phyloP scores from a whole-genome alignment of 140 eudicot species.

The Stevia rebaudiana region DNA sequence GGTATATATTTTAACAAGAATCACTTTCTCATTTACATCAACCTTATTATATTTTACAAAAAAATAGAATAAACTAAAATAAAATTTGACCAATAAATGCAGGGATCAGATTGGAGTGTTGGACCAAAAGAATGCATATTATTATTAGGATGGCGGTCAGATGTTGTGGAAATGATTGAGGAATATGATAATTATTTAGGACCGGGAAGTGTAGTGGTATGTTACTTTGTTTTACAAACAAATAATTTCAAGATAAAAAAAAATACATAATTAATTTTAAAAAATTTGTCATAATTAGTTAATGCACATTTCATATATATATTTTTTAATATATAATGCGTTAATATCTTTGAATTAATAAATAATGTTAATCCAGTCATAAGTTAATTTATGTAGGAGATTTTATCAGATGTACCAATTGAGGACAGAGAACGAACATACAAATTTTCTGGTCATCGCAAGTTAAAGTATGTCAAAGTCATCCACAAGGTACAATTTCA shows the following conservation, averaged over 20 bases:
- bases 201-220: slow-evolving; percentile 93
- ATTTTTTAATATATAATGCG: too few relatives aligned
- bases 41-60: too few relatives aligned
- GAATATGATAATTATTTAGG: slow-evolving; percentile 92
- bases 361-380: not conserved
- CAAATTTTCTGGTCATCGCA: slow-evolving; percentile 53
- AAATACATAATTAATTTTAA: too few relatives aligned
- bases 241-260: too few relatives aligned
- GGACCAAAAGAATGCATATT: slow-evolving; percentile 85
- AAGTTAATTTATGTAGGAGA: slow-evolving; percentile 45
- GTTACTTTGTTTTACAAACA: too few relatives aligned
- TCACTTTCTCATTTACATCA: slow-evolving; percentile 6
- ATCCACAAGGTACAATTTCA: slow-evolving; percentile 57
- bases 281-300: too few relatives aligned
- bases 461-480: slow-evolving; percentile 62
- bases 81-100: slow-evolving; percentile 18
- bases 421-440: slow-evolving; percentile 56
- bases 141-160: slow-evolving; percentile 94
- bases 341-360: too few relatives aligned
- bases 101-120: slow-evolving; percentile 72
- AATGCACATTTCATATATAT: too few relatives aligned
- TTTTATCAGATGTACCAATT: slow-evolving; percentile 81
- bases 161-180: slow-evolving; percentile 76
- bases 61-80: too few relatives aligned
- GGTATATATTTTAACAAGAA: slow-evolving; percentile 35